Evolutionary conservation across 257 asterid species (phyloP).

Genomic region (Nicotiana undulata): DNA sequence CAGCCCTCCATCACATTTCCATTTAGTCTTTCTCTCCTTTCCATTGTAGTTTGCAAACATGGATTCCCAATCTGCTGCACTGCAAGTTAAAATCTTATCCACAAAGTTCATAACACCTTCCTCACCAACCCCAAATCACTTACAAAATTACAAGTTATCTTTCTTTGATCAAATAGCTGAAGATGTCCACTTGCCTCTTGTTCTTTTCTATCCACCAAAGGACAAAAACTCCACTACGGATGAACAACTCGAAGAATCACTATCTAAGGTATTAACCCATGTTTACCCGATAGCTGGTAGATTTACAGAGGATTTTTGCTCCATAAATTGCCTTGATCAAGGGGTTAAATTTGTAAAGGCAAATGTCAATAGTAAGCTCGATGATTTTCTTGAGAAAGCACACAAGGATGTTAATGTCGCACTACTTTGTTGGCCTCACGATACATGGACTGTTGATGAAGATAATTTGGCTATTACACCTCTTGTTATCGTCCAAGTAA

Average conservation of each 20-base stretch:
- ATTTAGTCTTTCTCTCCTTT: background rate
- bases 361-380: background rate
- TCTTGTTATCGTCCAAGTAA: slow-evolving; percentile 1
- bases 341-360: slow-evolving; percentile 30
- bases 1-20: background rate
- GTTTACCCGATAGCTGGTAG: slow-evolving; percentile 26
- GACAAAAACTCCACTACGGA: background rate
- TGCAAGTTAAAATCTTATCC: background rate
- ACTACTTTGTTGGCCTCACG: background rate
- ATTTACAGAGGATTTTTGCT: background rate
- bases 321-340: slow-evolving; percentile 25
- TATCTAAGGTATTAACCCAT: slow-evolving; percentile 16
- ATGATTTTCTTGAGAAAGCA: background rate
- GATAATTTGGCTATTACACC: background rate
- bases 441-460: background rate
- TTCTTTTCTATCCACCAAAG: slow-evolving; percentile 26
- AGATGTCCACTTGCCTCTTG: slow-evolving; percentile 9
- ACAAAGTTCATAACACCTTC: slow-evolving; percentile 32
- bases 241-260: slow-evolving; percentile 12
- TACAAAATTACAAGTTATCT: slow-evolving; percentile 19
- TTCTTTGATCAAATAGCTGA: slow-evolving; percentile 31
- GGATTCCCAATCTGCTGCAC: background rate
- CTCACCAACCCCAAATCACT: slow-evolving; percentile 30
- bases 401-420: background rate
- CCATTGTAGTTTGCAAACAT: background rate